Base-by-base conservation (phyloP, 2,329 filamentous ascomycete species). In the Diaporthe capsici region DNA sequence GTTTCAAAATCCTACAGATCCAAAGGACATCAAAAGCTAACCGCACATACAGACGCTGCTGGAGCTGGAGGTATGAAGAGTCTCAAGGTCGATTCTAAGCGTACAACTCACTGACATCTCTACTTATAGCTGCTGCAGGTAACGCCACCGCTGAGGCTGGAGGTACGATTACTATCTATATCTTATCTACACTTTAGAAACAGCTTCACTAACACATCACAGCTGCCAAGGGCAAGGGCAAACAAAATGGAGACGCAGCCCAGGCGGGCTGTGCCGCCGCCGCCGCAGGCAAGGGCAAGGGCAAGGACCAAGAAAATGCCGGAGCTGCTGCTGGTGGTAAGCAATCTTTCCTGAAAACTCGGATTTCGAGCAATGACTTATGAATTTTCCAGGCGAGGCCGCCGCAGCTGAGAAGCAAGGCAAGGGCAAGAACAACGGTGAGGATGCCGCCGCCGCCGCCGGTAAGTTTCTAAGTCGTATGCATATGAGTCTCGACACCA, bases 221-320 rank as follows among this genome's bases (percentile, higher is more conserved):
- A 68, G 65, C 49, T 12, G 60, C 20, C 31, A 60, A 60, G 34
- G 60, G 44, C 47, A 22, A 55, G 28, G 63, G 44, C 0, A 13
- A 37, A 2, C 4, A 51, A 20, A 51, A 67, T 1, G 44, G 20
- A 51, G 9, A 37, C 4, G 63, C 63, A n/a, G 61, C 28, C 4
- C 25, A 49, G 5, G 31, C 28, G 10, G 28, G 63, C 44, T 51
- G 63, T 10, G 58, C 51, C 5, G 58, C 37, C 47, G 44, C 37
- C 31, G 31, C 31, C 31, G 28, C 28, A 31, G 28, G 28, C 39
- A 13, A 28, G 22, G 37, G 42, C 51, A 53, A 74, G 60, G 55
- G 55, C 44, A 47, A 65, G 22, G 39, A n/a, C 51, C 68, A 72
- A 25, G 39, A 25, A 13, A 44, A n/a, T 25, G 68, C 25, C 55